Evolutionary conservation across 2,329 filamentous ascomycete genomes (phyloP), one percentile per base, ranked within the genome.

Genomic region (Aureobasidium subglaciale): DNA sequence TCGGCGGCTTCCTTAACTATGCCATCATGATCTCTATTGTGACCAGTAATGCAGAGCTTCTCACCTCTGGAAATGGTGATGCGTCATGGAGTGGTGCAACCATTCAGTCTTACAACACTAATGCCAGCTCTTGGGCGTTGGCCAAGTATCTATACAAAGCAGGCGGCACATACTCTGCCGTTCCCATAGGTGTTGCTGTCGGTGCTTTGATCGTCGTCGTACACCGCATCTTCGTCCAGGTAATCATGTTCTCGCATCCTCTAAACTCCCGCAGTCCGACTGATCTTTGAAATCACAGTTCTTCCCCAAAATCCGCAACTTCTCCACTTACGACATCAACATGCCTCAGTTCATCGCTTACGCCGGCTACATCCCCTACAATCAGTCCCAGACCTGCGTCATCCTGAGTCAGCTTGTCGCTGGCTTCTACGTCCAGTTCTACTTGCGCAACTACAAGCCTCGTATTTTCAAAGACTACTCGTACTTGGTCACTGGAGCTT

Each of bases 11-110:
- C 49, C 63, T 81, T 62, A 80, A 79, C 67, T 82, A 81, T 56
- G 76, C 71, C 10, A 71, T 82, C 48, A 82, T 82, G 79, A 75
- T 73, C 16, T 74, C 73, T 11, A 80, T 82, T 35, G 76, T 82
- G 1, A 70, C 62, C 4, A 67, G 66, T 32, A 76, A 82, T 53
- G 72, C 73, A n/a, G 76, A 71, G 0, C 67, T 81, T 2, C 74
- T 82, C 1, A 60, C 64, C 2, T 63, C 74, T 37, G 67, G 68
- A 5, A 68, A 78, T 48, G 79, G 79, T 18, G 75, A 76, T 61
- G 67, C 67, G 15, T 71, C 75, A 5, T 82, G 79, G 79, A 79
- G 76, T 43, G 79, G 79, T 15, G 75, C 78, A 0, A 73, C 67
- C 0, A 67, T 81, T 16, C 79, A 82, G 60, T 61, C 63, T 5